A percentile compares a stretch with the other conserved stretches of the same genome.
Evolutionary conservation across 306 rosid species (phyloP).

Genomic region (Dalbergia oliveri): DNA sequence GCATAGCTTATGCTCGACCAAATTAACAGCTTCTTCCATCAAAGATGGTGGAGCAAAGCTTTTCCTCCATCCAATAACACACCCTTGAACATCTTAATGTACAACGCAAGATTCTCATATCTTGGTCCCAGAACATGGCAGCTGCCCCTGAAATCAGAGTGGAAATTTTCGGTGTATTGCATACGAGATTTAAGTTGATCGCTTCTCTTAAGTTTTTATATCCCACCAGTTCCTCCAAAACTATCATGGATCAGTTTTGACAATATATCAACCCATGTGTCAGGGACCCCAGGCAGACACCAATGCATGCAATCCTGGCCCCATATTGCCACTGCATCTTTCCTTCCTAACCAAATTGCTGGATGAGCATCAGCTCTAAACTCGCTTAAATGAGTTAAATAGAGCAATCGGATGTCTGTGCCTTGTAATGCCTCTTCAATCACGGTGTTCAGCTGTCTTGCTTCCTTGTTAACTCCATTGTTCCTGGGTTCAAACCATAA

Average conservation of each 20-base stretch:
- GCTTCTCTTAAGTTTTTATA: slow-evolving; percentile 12
- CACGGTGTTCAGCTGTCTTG: slow-evolving; percentile 71
- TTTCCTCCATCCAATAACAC: slow-evolving; percentile 37
- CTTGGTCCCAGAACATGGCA: slow-evolving; percentile 34
- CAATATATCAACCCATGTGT: slow-evolving; percentile 88
- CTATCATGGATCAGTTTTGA: slow-evolving; percentile 59
- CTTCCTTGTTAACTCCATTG: slow-evolving; percentile 86
- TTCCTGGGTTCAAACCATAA: slow-evolving; percentile 87
- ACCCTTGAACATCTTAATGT: slow-evolving; percentile 28
- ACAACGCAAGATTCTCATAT: slow-evolving; percentile 26
- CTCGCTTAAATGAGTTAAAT: slow-evolving; percentile 77
- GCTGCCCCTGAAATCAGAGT: slow-evolving; percentile 20
- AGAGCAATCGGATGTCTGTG: slow-evolving; percentile 66
- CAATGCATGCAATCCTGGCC: slow-evolving; percentile 98
- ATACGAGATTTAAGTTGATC: slow-evolving; percentile 20
- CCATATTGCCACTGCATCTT: slow-evolving; percentile 83
- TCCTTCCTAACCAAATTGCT: slow-evolving; percentile 87
- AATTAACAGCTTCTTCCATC: slow-evolving; percentile 26
- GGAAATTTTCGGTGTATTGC: slow-evolving; percentile 31
- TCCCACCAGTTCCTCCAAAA: slow-evolving; percentile 42
- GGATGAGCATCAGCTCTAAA: slow-evolving; percentile 96
- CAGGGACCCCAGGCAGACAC: slow-evolving; percentile 94
- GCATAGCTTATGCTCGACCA: slow-evolving; percentile 22
- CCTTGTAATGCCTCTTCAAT: slow-evolving; percentile 65
- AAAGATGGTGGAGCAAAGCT: slow-evolving; percentile 7